phyloP scores from a whole-genome alignment of 2,329 filamentous ascomycete species.

The Fonsecaea erecta region DNA sequence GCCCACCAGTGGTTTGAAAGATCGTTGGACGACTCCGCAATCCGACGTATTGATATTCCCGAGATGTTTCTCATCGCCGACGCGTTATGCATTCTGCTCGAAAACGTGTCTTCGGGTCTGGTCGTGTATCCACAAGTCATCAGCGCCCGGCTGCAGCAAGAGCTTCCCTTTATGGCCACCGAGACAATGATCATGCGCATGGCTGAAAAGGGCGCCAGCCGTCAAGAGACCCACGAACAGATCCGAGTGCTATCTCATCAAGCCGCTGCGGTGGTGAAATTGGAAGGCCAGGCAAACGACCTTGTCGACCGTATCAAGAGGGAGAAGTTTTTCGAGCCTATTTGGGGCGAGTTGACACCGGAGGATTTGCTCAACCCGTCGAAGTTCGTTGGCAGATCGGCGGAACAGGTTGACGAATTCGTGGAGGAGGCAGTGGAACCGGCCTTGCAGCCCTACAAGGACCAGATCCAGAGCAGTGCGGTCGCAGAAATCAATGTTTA shows the following conservation, averaged over 20 bases:
- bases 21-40: conserved; percentile 58
- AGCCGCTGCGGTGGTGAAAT: conserved; percentile 72
- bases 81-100: conserved; percentile 67
- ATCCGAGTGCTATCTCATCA: conserved; percentile 82
- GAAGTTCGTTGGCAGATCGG: conserved; percentile 61
- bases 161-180: conserved; percentile 87
- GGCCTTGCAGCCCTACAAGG: conserved; percentile 54
- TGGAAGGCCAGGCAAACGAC: conserved; percentile 76
- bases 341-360: conserved; percentile 65
- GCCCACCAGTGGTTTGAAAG: conserved; percentile 77
- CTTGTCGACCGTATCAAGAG: conserved; percentile 76
- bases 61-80: conserved; percentile 72
- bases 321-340: conserved; percentile 73
- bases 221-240: conserved; percentile 85
- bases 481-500: conserved; percentile 50
- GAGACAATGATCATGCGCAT: conserved; percentile 78
- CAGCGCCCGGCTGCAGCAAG: conserved; percentile 67
- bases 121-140: conserved; percentile 82
- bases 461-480: conserved; percentile 43
- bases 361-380: conserved; percentile 69
- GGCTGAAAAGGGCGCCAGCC: conserved; percentile 69
- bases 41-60: conserved; percentile 61
- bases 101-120: conserved; percentile 70
- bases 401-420: conserved; percentile 61
- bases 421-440: conserved; percentile 55